Evolutionary conservation across 768 basidiomycete species (phyloP), one percentile per base, ranked within the genome.

Genomic region (Tricholoma sp.): DNA sequence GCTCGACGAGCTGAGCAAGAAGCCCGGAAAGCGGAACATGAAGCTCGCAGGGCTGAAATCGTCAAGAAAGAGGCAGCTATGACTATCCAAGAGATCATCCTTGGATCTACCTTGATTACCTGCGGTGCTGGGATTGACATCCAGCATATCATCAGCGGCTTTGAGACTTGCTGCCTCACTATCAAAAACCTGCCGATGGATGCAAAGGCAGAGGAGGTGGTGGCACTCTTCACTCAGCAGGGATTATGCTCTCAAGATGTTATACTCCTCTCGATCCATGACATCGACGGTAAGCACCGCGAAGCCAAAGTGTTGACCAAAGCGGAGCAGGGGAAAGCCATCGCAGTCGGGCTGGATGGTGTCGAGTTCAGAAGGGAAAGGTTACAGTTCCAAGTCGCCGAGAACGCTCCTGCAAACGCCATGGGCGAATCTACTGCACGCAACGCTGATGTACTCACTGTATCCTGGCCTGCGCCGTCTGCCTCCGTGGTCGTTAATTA

Each of bases 391-490:
- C 76, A 78, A 59, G 68, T 79, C 31, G 68, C 70, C 42, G 65
- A 75, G 36, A 75, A 73, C 49, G 69, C 71, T 33, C 69, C 68
- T 52, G 57, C 70, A 11, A 73, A 73, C 37, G 71, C 74, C 6
- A 81, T 82, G 81, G 75, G 63, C 10, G 67, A 65, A 17, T 69
- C 66, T 8, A 60, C 68, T 2, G 59, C 59, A 4, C 68, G 68
- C 2, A 70, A 72, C 29, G 45, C 65, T 4, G 70, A 81, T 11
- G 69, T 74, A 36, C 62, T 86, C 50, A 75, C 74, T 0, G 72
- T 85, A 44, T 76, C 74, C 10, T 88, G 84, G 81, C 72, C 66
- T 6, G 66, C 69, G 0, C 83, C 83, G 1, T 79, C 77, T n/a
- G 62, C 63, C 4, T 66, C 74, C 1, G 76, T 78, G 57, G 59